Conservation (phyloP, 345 rosid genomes). For the Euphorbia lathyris region DNA sequence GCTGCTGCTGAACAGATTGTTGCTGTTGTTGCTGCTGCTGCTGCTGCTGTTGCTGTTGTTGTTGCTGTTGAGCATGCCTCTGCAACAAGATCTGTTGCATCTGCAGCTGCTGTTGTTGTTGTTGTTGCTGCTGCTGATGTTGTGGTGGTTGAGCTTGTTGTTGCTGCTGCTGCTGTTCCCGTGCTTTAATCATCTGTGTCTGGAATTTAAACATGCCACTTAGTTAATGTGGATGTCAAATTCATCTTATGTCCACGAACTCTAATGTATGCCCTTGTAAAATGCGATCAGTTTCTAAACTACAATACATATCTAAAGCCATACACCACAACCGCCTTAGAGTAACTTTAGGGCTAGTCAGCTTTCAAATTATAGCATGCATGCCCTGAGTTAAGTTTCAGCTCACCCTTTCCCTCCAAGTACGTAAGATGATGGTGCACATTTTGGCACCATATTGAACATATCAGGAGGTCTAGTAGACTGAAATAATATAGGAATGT, state of each 20-base stretch:
- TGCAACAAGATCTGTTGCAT: conserved; percentile 28
- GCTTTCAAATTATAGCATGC: too few relatives aligned
- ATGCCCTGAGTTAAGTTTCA: too few relatives aligned
- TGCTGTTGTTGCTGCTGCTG: conserved; percentile 50
- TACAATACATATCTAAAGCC: neutral
- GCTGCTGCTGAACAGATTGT: conserved; percentile 39
- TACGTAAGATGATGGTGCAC: neutral
- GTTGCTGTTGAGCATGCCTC: conserved; percentile 37
- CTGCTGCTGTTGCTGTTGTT: conserved; percentile 57
- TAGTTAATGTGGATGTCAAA: neutral
- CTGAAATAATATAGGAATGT: neutral
- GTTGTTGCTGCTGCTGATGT: conserved; percentile 22
- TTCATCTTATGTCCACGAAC: neutral
- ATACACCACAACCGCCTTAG: neutral
- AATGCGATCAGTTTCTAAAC: neutral
- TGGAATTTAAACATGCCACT: neutral
- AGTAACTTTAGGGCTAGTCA: too few relatives aligned
- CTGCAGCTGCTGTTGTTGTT: conserved; percentile 27
- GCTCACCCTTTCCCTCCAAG: too few relatives aligned
- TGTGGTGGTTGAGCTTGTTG: conserved; percentile 23
- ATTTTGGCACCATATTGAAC: neutral
- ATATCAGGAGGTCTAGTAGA: neutral
- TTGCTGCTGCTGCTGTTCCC: conserved; percentile 37
- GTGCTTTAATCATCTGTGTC: conserved; percentile 41
- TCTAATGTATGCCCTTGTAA: neutral